Base-by-base conservation (phyloP, 331 rosid genomes). In the Spiraea crenata region DNA sequence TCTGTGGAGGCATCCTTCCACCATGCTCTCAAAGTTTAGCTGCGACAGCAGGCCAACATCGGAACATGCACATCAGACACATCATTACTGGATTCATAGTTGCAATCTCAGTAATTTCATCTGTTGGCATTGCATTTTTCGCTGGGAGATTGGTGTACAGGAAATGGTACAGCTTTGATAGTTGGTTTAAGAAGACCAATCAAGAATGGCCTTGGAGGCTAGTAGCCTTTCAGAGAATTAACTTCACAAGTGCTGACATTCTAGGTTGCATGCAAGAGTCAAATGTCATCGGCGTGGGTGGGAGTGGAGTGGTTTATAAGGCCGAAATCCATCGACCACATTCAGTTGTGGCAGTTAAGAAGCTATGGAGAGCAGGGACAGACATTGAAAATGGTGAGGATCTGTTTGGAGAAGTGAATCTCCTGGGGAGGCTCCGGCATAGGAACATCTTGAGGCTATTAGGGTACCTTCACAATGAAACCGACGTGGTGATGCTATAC, bases 151-250 rank as follows among this genome's bases (percentile, higher is more conserved):
- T 81, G 83, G 39, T 83, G 55, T 88, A 82, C 80, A 76, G 77
- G 57, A 83, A 82, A 77, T 86, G 89, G 84, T 79, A 83, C 89
- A 82, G 82, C 52, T 65, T 87, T 49, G 74, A 78, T n/a, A 85
- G 85, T 49, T 79, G 84, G 90, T 81, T 83, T 86, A 63, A 70
- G 75, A 83, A 76, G 57, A 79, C 77, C 77, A 80, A 68, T 56
- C 82, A 82, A 80, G 89, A 88, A 77, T 92, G 95, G 96, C 88
- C 96, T 5, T 95, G 99, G 96, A 86, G 96, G 67, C 65, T 91
- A 57, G 95, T 95, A 47, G 91, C 92, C 72, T 95, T 95, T 72
- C 99, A 95, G 73, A 89, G 95, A 83, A 63, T 91, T 46, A 82
- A 83, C 76, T 89, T 95, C 89, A 85, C 90, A 2, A 87, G 88